These are phyloP conservation scores for Arthonia radiata DNA, from an alignment of 495 filamentous ascomycete species.

Conservation along the genomic window DNA sequence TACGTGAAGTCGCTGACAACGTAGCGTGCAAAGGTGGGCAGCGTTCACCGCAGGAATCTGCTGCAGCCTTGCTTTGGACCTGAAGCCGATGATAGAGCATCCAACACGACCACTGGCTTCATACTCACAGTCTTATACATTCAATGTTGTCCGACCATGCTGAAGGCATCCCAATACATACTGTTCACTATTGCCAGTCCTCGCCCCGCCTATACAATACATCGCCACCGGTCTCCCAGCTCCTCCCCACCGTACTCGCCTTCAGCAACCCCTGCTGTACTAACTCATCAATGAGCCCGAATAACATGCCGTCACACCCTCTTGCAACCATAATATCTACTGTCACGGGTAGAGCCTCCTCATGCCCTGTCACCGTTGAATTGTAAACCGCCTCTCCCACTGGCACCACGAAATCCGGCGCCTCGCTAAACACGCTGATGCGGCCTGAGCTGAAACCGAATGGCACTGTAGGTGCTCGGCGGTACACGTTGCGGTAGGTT, in stretches of 20 bases:
- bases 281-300: slow-evolving; percentile 26
- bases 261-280: slow-evolving; percentile 23
- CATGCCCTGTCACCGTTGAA: slow-evolving; percentile 25
- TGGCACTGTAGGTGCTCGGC: slow-evolving; percentile 11
- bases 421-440: slow-evolving; percentile 22
- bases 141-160: too few relatives aligned
- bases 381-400: slow-evolving; percentile 27
- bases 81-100: too few relatives aligned
- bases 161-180: too few relatives aligned
- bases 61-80: too few relatives aligned
- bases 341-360: slow-evolving; percentile 31
- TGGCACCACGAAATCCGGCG: slow-evolving; percentile 32
- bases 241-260: slow-evolving; percentile 18
- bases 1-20: too few relatives aligned
- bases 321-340: slow-evolving; percentile 32
- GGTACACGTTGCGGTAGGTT: slow-evolving; percentile 13
- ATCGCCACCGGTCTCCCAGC: too few relatives aligned
- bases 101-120: too few relatives aligned
- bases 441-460: slow-evolving; percentile 20
- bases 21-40: too few relatives aligned
- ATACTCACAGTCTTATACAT: too few relatives aligned
- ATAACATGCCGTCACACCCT: slow-evolving; percentile 37
- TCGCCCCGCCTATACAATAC: slow-evolving; percentile 6
- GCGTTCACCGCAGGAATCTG: too few relatives aligned
- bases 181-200: too few relatives aligned